Percentiles rank a stretch among this genome's conserved stretches.
These are phyloP conservation scores for Umbelopsis isabellina DNA, from an alignment of 192 early-diverging fungal genomes.

Conservation along the genomic window DNA sequence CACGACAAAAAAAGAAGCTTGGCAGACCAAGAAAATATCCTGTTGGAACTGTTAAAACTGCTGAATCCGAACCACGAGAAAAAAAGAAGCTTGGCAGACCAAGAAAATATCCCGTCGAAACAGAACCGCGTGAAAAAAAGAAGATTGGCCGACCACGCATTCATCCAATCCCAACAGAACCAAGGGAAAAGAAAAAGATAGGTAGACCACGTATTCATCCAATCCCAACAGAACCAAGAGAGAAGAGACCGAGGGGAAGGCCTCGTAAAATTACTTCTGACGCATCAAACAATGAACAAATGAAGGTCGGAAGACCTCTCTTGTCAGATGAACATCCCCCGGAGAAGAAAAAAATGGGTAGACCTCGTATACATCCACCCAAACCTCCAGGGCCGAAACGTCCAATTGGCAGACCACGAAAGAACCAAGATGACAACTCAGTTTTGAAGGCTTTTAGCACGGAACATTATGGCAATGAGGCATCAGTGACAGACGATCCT, in stretches of 20 bases:
- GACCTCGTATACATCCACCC: neutral
- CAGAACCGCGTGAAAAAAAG: neutral
- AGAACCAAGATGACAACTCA: neutral
- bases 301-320: neutral
- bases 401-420: neutral
- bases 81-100: neutral
- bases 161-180: constrained; percentile 7
- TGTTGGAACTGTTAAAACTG: too few species aligned
- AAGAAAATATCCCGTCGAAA: neutral
- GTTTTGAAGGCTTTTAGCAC: neutral
- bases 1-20: neutral
- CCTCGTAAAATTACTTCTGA: neutral
- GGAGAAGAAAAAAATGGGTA: neutral
- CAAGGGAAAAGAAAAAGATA: neutral
- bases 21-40: constrained; percentile 17
- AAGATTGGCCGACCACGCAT: constrained; percentile 1
- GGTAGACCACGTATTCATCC: constrained; percentile 9
- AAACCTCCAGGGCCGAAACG: neutral
- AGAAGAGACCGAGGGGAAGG: neutral
- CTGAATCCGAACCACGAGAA: too few species aligned
- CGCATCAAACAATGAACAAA: neutral
- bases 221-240: constrained; percentile 1
- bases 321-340: neutral
- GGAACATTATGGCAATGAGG: neutral
- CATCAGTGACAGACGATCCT: neutral